A percentile compares a stretch with the other conserved stretches of the same genome.
These are phyloP conservation scores for Gyromitra esculenta DNA, from an alignment of 2,329 filamentous ascomycete genomes.

Conservation along the genomic window DNA sequence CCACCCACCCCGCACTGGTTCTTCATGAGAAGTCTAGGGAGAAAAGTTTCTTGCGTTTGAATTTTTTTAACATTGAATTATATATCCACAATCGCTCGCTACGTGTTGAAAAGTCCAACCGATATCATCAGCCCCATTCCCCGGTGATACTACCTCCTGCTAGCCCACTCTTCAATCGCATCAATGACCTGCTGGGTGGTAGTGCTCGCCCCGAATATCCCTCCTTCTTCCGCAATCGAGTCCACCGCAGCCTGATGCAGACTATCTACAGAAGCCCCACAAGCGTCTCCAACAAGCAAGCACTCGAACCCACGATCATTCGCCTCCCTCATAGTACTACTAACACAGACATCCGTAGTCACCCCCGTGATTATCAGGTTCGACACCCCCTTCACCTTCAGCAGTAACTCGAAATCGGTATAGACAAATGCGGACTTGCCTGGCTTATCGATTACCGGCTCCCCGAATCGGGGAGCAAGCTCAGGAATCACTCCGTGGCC, in stretches of 20 bases:
- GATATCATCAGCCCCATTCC: background rate
- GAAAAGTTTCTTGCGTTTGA: slow-evolving; percentile 1
- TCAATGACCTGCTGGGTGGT: slow-evolving; percentile 20
- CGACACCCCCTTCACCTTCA: slow-evolving; percentile 58
- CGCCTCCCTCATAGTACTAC: slow-evolving; percentile 59
- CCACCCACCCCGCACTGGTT: background rate
- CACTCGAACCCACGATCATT: slow-evolving; percentile 60
- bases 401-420: slow-evolving; percentile 59
- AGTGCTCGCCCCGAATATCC: slow-evolving; percentile 59
- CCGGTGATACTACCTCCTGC: background rate
- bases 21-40: background rate
- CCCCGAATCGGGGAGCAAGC: slow-evolving; percentile 56
- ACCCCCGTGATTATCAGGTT: slow-evolving; percentile 60
- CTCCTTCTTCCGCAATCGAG: slow-evolving; percentile 59
- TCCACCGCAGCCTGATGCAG: slow-evolving; percentile 58
- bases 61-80: background rate
- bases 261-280: slow-evolving; percentile 59
- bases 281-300: slow-evolving; percentile 58
- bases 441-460: slow-evolving; percentile 60
- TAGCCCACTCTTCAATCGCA: slow-evolving; percentile 30
- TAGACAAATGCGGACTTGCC: slow-evolving; percentile 61
- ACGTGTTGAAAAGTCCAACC: background rate
- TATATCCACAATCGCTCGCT: too few relatives aligned
- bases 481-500: slow-evolving; percentile 69
- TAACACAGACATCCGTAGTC: slow-evolving; percentile 61